A percentile compares a stretch with the other conserved stretches of the same genome.
phyloP scores from a whole-genome alignment of 176 grass and related monocot species.

The Triticum timopheevii region DNA sequence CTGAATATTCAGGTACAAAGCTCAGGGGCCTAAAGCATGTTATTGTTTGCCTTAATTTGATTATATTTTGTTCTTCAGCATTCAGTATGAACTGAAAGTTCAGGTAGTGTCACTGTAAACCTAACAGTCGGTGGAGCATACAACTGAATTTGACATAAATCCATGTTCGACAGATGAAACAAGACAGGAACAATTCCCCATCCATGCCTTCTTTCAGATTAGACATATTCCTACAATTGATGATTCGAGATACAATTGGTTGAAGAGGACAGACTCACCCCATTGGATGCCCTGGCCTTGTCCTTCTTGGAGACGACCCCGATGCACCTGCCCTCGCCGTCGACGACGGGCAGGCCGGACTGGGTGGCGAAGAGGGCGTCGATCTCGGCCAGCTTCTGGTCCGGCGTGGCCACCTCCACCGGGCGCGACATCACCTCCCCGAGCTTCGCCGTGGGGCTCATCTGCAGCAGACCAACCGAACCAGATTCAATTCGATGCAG shows the following conservation, averaged over 20 bases:
- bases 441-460: slow-evolving; percentile 49
- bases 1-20: background rate
- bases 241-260: no score
- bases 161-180: background rate
- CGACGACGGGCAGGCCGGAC: slow-evolving; percentile 68
- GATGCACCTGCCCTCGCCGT: slow-evolving; percentile 52
- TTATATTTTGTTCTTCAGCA: background rate
- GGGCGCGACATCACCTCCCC: slow-evolving; percentile 63
- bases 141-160: background rate
- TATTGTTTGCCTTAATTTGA: background rate
- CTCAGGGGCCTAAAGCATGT: background rate
- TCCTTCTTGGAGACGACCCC: slow-evolving; percentile 78
- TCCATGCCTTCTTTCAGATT: background rate
- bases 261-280: background rate
- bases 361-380: slow-evolving; percentile 50
- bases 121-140: background rate
- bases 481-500: background rate
- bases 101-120: background rate
- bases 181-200: no score
- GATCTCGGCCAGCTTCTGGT: background rate
- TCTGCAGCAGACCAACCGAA: background rate
- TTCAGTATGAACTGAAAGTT: background rate
- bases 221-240: background rate
- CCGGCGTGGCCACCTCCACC: slow-evolving; percentile 47
- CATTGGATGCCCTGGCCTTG: slow-evolving; percentile 46